Percentiles rank a stretch among this genome's conserved stretches.
These are phyloP conservation scores for Evernia prunastri DNA, from an alignment of 495 filamentous ascomycete genomes.

Conservation along the genomic window DNA sequence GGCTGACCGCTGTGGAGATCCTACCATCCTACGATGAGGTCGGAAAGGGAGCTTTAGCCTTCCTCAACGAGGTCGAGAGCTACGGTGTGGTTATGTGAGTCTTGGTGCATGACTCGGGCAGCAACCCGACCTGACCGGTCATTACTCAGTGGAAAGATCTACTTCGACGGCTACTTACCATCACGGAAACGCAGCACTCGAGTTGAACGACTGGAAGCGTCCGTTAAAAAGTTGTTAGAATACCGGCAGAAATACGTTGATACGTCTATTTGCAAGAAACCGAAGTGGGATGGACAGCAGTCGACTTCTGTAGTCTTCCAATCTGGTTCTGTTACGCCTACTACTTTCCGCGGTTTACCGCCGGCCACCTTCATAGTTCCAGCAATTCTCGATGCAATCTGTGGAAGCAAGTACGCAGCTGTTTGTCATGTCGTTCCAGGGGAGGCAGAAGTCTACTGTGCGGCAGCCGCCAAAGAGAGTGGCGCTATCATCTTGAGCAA, in stretches of 20 bases:
- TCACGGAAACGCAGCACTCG: conserved; percentile 48
- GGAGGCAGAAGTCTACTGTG: conserved; percentile 68
- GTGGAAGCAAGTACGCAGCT: conserved; percentile 39
- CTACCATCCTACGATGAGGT: conserved; percentile 58
- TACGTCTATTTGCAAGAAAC: conserved; percentile 13
- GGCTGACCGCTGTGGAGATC: conserved; percentile 41
- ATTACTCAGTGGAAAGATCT: conserved; percentile 48
- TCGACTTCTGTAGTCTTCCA: neutral
- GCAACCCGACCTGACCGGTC: neutral
- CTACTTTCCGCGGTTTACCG: conserved; percentile 36
- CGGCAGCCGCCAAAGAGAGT: conserved; percentile 42
- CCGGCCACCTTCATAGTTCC: conserved; percentile 61
- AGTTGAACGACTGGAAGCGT: conserved; percentile 43
- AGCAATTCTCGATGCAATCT: conserved; percentile 58
- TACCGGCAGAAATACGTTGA: conserved; percentile 27
- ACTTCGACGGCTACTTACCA: conserved; percentile 74
- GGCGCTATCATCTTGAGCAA: conserved; percentile 52
- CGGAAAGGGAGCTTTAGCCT: conserved; percentile 51
- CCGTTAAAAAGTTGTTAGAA: conserved; percentile 36
- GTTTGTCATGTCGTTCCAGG: conserved; percentile 55
- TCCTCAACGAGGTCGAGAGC: conserved; percentile 48
- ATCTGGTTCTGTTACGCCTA: conserved; percentile 11
- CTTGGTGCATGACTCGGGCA: neutral
- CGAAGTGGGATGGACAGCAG: neutral
- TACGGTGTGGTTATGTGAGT: conserved; percentile 53